These are phyloP conservation scores for Calonectria hongkongensis DNA, from an alignment of 2,329 filamentous ascomycete genomes.

Conservation along the genomic window DNA sequence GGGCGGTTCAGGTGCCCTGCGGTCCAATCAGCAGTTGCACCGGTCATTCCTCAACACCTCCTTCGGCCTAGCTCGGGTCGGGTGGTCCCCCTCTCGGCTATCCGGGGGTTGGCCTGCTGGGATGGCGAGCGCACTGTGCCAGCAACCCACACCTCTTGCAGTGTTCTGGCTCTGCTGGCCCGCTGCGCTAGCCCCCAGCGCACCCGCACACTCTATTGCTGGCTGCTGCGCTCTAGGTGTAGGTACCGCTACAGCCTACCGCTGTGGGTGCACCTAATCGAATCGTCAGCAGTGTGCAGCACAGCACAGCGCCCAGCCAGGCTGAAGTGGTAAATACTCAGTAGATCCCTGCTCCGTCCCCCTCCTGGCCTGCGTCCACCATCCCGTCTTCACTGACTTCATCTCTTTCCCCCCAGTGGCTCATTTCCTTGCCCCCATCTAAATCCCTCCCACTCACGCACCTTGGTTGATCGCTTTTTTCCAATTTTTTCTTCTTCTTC, in stretches of 20 bases:
- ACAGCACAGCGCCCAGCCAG: constrained; percentile 20
- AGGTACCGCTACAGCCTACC: constrained; percentile 18
- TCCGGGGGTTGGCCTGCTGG: constrained; percentile 12
- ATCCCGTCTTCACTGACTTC: constrained; percentile 42
- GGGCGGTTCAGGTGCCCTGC: constrained; percentile 14
- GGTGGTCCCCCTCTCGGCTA: constrained; percentile 17
- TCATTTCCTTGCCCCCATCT: constrained; percentile 46
- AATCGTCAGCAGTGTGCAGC: constrained; percentile 10
- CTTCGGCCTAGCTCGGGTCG: constrained; percentile 16
- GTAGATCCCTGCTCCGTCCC: constrained; percentile 29
- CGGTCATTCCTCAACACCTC: constrained; percentile 34
- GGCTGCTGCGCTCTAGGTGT: neutral
- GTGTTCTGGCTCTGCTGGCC: constrained; percentile 16
- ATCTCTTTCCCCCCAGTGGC: constrained; percentile 41
- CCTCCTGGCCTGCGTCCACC: constrained; percentile 15
- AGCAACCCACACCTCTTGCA: neutral
- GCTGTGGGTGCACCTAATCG: constrained; percentile 21
- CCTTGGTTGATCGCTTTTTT: constrained; percentile 16
- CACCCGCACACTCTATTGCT: constrained; percentile 25
- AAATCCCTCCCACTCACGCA: constrained; percentile 32
- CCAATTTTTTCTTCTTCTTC: neutral
- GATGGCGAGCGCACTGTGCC: constrained; percentile 20
- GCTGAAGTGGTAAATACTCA: constrained; percentile 34
- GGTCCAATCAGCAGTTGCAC: constrained; percentile 22
- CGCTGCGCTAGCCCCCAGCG: constrained; percentile 16